These are phyloP conservation scores for Antitrichia curtipendula DNA, from an alignment of 225 moss, liverwort and hornwort genomes.

Conservation along the genomic window DNA sequence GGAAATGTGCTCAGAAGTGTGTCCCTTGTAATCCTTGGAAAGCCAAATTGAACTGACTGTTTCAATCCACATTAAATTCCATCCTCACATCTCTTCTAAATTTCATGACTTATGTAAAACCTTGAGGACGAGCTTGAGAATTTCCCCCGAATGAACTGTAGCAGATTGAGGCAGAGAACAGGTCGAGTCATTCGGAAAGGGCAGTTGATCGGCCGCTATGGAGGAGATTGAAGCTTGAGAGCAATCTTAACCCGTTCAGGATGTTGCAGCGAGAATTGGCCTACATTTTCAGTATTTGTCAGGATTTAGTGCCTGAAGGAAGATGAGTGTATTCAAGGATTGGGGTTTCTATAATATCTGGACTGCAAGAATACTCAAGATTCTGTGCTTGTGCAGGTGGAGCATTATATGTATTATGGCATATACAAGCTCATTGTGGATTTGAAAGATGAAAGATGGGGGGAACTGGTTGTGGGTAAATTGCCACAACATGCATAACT, in stretches of 20 bases:
- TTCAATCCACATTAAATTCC: not conserved
- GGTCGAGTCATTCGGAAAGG: not conserved
- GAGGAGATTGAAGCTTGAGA: not conserved
- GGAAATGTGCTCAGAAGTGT: not conserved
- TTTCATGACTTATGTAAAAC: not conserved
- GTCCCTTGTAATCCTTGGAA: too few species aligned
- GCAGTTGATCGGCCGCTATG: not conserved
- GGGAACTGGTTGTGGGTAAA: not conserved
- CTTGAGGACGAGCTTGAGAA: not conserved
- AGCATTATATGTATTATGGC: too few species aligned
- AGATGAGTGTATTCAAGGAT: too few species aligned
- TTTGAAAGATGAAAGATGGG: too few species aligned
- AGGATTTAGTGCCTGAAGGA: too few species aligned
- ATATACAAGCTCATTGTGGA: too few species aligned
- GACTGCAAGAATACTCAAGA: too few species aligned
- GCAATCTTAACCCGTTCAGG: not conserved
- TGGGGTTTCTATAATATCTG: too few species aligned
- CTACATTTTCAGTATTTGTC: too few species aligned
- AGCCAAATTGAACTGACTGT: not conserved
- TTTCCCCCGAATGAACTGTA: not conserved
- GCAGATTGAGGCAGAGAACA: not conserved
- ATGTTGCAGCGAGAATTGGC: too few species aligned
- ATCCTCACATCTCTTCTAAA: not conserved
- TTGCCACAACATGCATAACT: not conserved
- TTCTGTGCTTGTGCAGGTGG: too few species aligned